Percentiles rank a stretch among this genome's conserved stretches.
Evolutionary conservation across 805 yeast genomes (phyloP).

Genomic region (Metschnikowia matae): DNA sequence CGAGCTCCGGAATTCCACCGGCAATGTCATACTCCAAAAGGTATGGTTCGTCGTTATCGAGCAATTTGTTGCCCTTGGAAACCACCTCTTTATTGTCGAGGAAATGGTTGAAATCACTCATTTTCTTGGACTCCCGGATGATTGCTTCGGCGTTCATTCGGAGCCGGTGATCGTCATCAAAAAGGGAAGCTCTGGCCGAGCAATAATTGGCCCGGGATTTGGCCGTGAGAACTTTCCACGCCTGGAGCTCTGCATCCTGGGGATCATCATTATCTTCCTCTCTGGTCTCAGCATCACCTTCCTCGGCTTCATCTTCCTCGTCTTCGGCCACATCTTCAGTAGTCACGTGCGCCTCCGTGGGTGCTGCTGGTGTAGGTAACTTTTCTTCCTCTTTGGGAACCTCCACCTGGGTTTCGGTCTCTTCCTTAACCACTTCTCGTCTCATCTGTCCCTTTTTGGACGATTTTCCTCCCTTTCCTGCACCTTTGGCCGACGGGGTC

Average conservation of each 20-base stretch:
- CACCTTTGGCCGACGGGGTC: constrained; percentile 21
- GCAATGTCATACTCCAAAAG: constrained; percentile 79
- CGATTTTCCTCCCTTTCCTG: constrained; percentile 28
- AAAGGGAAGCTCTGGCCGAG: constrained; percentile 60
- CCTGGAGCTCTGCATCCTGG: constrained; percentile 69
- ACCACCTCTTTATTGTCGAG: constrained; percentile 36
- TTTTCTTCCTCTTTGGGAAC: neutral
- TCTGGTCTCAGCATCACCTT: constrained; percentile 19
- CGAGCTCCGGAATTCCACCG: constrained; percentile 72
- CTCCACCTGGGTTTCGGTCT: constrained; percentile 11
- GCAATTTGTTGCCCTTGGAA: constrained; percentile 40
- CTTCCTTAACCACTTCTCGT: constrained; percentile 32
- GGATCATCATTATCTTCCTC: constrained; percentile 52
- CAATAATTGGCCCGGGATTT: constrained; percentile 75
- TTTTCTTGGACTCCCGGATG: constrained; percentile 58
- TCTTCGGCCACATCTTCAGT: constrained; percentile 34
- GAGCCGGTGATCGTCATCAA: constrained; percentile 51
- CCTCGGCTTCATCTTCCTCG: constrained; percentile 43
- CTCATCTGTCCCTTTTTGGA: constrained; percentile 41
- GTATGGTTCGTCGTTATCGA: constrained; percentile 59
- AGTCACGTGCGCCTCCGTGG: constrained; percentile 7
- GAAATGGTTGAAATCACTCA: constrained; percentile 57
- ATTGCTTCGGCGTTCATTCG: constrained; percentile 69
- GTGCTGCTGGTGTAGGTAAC: constrained; percentile 12
- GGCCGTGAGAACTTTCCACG: constrained; percentile 83